These are phyloP conservation scores for Zancudomyces culisetae DNA, from an alignment of 371 early-diverging fungal species.

Conservation along the genomic window DNA sequence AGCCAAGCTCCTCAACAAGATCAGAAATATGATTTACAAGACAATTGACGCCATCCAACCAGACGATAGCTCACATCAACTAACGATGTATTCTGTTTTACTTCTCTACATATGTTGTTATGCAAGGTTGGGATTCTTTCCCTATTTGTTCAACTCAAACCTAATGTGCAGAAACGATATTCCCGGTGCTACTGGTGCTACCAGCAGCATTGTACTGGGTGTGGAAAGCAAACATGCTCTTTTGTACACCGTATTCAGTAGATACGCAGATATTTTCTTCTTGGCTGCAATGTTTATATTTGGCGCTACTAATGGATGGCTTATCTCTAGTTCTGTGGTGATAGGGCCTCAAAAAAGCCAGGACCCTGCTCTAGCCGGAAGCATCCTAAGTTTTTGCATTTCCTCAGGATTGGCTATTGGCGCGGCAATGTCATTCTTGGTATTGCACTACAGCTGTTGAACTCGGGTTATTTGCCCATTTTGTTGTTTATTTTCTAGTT, in stretches of 20 bases:
- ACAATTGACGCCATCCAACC: not conserved
- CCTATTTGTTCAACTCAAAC: not conserved
- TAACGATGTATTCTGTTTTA: not conserved
- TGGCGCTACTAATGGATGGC: not conserved
- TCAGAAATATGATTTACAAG: not conserved
- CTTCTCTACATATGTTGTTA: no score
- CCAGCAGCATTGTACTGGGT: not conserved
- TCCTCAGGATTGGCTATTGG: not conserved
- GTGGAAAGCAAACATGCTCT: not conserved
- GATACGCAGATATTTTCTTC: not conserved
- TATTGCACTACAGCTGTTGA: not conserved
- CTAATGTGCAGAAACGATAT: not conserved
- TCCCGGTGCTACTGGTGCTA: not conserved
- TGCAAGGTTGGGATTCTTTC: not conserved
- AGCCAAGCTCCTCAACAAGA: not conserved
- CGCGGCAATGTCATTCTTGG: not conserved
- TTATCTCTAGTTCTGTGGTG: not conserved
- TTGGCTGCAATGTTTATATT: not conserved
- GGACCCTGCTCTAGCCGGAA: constrained; percentile 2
- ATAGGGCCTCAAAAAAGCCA: not conserved
- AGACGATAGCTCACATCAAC: not conserved
- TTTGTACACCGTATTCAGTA: not conserved
- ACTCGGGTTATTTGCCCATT: no score
- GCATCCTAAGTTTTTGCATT: not conserved
- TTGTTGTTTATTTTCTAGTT: no score